Percentiles rank a stretch among this genome's conserved stretches.
Conservation (phyloP, 129 eudicot species). For the Apium graveolens region DNA sequence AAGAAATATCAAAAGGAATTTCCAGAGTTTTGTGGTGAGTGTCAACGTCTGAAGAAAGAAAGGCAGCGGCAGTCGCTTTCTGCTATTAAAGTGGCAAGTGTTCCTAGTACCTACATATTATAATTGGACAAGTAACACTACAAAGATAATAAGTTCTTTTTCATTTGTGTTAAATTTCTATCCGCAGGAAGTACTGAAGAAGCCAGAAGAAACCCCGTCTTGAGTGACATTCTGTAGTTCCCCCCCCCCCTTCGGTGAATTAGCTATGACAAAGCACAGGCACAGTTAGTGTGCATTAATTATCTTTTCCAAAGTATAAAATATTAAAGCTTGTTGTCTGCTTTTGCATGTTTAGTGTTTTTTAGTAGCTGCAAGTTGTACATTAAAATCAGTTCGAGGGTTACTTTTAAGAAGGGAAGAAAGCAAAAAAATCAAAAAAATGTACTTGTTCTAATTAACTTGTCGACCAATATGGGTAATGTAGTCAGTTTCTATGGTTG, state of each 20-base stretch:
- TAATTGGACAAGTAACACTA: background rate
- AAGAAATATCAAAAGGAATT: slow-evolving; percentile 60
- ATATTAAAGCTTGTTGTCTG: slow-evolving; percentile 1
- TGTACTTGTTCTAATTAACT: background rate
- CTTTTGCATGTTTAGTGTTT: background rate
- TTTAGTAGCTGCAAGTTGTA: background rate
- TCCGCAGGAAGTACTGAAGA: slow-evolving; percentile 42
- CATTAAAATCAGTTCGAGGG: background rate
- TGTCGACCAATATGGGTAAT: background rate
- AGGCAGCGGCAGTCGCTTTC: slow-evolving; percentile 44
- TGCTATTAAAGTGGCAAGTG: slow-evolving; percentile 45
- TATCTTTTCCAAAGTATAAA: background rate
- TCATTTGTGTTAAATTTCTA: background rate
- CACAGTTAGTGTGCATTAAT: background rate
- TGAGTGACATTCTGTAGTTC: slow-evolving; percentile 14
- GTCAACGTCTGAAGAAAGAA: slow-evolving; percentile 75
- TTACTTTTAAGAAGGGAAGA: background rate
- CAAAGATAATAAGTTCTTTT: background rate
- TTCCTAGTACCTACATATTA: background rate
- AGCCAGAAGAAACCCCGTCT: slow-evolving; percentile 29
- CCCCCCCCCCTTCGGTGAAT: background rate
- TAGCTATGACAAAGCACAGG: slow-evolving; percentile 5
- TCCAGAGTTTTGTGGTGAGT: slow-evolving; percentile 75
- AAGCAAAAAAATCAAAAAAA: background rate
- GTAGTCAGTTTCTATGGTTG: background rate